These are phyloP conservation scores for Sarocladiaceae sp. DNA, from an alignment of 2,329 filamentous ascomycete genomes.

Conservation along the genomic window DNA sequence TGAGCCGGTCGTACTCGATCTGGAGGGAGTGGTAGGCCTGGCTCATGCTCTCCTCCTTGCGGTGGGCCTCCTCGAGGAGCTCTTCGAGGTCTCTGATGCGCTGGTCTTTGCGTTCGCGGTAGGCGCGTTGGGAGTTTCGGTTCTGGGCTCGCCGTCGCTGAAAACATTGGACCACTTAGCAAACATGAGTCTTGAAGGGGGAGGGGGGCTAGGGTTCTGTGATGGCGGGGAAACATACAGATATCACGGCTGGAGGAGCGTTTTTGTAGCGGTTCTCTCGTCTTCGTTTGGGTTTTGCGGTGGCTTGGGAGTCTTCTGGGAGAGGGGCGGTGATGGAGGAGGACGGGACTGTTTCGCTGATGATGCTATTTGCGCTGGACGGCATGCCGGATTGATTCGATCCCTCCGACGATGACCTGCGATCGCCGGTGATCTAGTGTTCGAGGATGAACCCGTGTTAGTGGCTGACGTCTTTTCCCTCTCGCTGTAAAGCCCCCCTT, in stretches of 20 bases:
- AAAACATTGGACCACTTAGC: constrained; percentile 2
- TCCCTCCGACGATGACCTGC: constrained; percentile 3
- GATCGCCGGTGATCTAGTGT: constrained; percentile 3
- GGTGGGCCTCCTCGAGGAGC: constrained; percentile 46
- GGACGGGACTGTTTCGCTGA: not conserved
- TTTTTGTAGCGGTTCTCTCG: constrained; percentile 47
- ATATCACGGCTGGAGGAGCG: constrained; percentile 40
- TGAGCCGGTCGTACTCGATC: constrained; percentile 33
- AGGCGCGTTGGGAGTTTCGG: constrained; percentile 21
- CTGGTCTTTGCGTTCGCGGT: constrained; percentile 32
- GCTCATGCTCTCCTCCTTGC: constrained; percentile 49
- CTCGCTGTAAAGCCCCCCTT: too few species aligned
- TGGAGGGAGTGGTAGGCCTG: constrained; percentile 47
- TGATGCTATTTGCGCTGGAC: constrained; percentile 3
- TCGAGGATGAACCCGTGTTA: too few species aligned
- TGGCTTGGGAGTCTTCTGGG: not conserved
- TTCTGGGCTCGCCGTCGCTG: constrained; percentile 22
- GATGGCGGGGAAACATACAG: constrained; percentile 30
- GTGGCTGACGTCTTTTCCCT: too few species aligned
- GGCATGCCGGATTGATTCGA: constrained; percentile 5
- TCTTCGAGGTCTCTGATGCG: constrained; percentile 57
- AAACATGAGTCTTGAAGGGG: not conserved
- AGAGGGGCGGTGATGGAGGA: not conserved
- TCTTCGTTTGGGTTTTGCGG: constrained; percentile 35
- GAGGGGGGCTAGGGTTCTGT: not conserved